phyloP scores from a whole-genome alignment of 2,329 filamentous ascomycete genomes.

The Clarireedia sp. region DNA sequence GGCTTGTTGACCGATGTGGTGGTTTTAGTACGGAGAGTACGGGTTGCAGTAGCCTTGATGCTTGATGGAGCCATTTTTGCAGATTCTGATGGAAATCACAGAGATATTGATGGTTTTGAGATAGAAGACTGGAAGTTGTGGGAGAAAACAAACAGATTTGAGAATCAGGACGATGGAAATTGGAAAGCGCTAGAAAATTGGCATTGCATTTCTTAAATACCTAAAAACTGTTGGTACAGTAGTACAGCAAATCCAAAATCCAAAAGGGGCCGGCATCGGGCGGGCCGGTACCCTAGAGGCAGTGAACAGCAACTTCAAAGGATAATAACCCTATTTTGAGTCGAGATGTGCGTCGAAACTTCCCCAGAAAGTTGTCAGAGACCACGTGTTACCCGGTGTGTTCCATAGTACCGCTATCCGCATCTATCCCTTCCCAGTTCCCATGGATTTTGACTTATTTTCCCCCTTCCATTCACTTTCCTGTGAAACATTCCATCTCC shows the following conservation, averaged over 20 bases:
- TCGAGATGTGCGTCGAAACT: background rate
- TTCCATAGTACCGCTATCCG: background rate
- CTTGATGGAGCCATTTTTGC: conserved; percentile 4
- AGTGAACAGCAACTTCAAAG: background rate
- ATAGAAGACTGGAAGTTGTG: background rate
- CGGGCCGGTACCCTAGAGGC: background rate
- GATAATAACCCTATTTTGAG: background rate
- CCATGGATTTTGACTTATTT: background rate
- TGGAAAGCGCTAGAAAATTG: background rate
- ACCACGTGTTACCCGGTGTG: background rate
- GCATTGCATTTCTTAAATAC: conserved; percentile 3
- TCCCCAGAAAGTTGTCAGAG: background rate
- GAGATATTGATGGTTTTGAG: background rate
- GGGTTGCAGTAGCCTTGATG: conserved; percentile 1
- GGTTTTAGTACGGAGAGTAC: conserved; percentile 5
- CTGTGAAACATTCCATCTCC: background rate
- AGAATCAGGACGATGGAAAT: background rate
- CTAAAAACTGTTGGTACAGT: background rate
- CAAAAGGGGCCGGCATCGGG: background rate
- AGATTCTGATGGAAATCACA: background rate
- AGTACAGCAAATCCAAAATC: background rate
- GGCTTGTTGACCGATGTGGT: background rate
- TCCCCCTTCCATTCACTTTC: background rate
- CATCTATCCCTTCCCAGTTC: background rate
- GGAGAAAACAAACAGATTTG: background rate